phyloP scores from a whole-genome alignment of 2,329 filamentous ascomycete genomes.

The Diatrype stigma region DNA sequence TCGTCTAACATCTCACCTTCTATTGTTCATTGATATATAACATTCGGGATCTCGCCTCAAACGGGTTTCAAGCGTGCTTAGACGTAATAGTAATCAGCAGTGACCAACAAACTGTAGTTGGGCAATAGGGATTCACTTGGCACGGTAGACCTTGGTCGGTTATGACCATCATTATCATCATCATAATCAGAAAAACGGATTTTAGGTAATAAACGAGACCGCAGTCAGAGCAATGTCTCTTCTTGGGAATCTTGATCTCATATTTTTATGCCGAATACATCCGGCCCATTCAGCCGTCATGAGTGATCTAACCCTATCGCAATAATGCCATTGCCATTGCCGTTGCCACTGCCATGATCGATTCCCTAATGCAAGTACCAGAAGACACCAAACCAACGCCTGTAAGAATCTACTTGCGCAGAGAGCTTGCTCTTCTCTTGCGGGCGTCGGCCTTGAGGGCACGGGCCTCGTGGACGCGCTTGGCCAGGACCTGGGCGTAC shows the following conservation, averaged over 20 bases:
- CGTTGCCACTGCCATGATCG: slow-evolving; percentile 23
- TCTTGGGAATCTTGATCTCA: slow-evolving; percentile 1
- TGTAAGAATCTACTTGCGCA: slow-evolving; percentile 70
- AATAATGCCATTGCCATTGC: slow-evolving; percentile 2
- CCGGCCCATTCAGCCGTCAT: slow-evolving; percentile 26
- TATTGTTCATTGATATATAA: too few species aligned
- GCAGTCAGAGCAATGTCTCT: neutral
- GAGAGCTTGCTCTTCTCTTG: slow-evolving; percentile 95
- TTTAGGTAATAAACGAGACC: neutral
- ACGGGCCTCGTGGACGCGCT: slow-evolving; percentile 97
- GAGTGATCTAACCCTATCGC: slow-evolving; percentile 18
- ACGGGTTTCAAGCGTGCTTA: too few species aligned
- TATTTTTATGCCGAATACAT: neutral
- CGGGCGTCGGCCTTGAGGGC: slow-evolving; percentile 86
- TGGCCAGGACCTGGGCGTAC: slow-evolving; percentile 92
- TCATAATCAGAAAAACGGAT: too few species aligned
- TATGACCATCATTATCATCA: too few species aligned
- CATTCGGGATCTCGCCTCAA: too few species aligned
- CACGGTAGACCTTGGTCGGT: too few species aligned
- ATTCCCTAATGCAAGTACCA: slow-evolving; percentile 33
- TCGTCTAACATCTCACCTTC: too few species aligned
- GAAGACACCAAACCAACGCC: slow-evolving; percentile 33
- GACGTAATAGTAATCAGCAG: too few species aligned
- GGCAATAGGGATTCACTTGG: too few species aligned
- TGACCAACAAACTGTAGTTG: too few species aligned